Conservation (phyloP, 306 rosid genomes). For the Bauhinia variegata region DNA sequence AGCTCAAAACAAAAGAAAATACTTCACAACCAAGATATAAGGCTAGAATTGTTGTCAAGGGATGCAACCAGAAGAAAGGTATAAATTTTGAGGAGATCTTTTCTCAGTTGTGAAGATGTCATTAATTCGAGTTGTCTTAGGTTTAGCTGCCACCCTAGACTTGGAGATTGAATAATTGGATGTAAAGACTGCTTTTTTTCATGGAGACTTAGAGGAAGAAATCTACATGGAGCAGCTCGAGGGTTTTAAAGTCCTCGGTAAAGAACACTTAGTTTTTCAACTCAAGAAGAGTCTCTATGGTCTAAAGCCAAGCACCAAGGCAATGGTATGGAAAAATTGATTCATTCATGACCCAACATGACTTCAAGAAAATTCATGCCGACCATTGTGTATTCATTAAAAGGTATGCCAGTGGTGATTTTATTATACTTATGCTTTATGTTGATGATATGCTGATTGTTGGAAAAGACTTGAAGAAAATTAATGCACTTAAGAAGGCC, state of each 20-base stretch:
- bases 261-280: too few relatives aligned
- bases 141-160: background rate
- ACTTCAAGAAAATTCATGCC: too few relatives aligned
- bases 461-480: background rate
- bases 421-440: background rate
- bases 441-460: background rate
- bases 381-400: background rate
- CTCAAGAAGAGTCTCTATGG: background rate
- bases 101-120: background rate
- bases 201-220: slow-evolving; percentile 9
- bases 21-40: background rate
- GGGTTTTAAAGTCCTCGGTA: background rate
- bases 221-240: background rate
- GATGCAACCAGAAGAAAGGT: background rate
- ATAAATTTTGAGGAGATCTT: background rate
- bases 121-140: background rate
- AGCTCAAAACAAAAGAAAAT: too few relatives aligned
- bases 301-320: background rate
- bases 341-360: background rate
- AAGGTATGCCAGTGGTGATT: background rate
- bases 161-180: too few relatives aligned
- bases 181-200: background rate
- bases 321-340: background rate
- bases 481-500: too few relatives aligned
- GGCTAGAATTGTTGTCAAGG: background rate